Conservation (phyloP, 2,329 filamentous ascomycete species). For the Podosphaera aphanis region DNA sequence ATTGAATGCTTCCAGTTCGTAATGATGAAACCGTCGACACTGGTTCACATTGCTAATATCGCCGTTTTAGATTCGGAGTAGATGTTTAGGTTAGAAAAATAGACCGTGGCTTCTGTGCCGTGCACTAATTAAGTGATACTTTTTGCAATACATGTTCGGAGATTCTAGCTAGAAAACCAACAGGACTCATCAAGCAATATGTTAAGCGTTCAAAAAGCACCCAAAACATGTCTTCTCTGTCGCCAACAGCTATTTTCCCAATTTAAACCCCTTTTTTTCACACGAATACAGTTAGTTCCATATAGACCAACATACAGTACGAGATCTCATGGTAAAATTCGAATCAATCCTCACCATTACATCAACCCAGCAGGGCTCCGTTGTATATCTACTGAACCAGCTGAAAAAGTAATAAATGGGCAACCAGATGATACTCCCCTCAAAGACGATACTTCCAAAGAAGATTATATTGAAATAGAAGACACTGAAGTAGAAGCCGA, state of each 20-base stretch:
- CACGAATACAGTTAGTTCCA: background rate
- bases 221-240: background rate
- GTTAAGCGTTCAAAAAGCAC: background rate
- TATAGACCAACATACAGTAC: background rate
- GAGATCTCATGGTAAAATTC: background rate
- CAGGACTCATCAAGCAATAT: background rate
- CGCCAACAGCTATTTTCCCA: background rate
- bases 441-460: background rate
- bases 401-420: background rate
- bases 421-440: background rate
- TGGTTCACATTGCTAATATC: no score
- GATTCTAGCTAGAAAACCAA: background rate
- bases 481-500: conserved; percentile 24
- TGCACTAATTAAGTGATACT: no score
- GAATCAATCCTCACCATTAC: background rate
- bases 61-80: no score
- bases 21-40: no score
- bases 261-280: background rate
- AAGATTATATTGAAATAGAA: background rate
- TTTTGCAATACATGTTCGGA: background rate
- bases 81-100: no score
- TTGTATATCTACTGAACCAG: background rate
- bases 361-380: background rate
- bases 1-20: no score
- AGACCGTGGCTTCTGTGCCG: no score